Conservation (phyloP, 495 filamentous ascomycete species). For the Friedmanniomyces simplex region DNA sequence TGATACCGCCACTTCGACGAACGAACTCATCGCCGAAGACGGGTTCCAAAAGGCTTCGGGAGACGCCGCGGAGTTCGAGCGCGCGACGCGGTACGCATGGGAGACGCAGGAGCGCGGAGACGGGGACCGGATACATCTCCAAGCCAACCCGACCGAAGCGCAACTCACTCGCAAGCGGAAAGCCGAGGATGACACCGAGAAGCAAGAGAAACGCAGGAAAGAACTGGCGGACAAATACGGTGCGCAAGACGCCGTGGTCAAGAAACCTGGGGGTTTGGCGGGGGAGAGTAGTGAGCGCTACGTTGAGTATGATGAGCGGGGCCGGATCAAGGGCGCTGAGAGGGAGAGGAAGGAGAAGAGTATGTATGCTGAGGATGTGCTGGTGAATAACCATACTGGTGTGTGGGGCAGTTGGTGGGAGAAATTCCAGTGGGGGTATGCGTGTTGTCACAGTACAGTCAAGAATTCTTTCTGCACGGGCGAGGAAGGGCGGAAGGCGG, state of each 20-base stretch:
- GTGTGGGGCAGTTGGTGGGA: slow-evolving; percentile 99
- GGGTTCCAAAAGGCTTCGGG: slow-evolving; percentile 84
- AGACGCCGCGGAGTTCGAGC: slow-evolving; percentile 90
- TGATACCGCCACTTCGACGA: slow-evolving; percentile 71
- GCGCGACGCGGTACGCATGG: slow-evolving; percentile 84
- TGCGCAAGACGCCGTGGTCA: slow-evolving; percentile 49
- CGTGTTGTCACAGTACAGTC: slow-evolving; percentile 83
- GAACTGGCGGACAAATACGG: slow-evolving; percentile 78
- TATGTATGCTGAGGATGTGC: slow-evolving; percentile 82
- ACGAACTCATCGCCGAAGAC: slow-evolving; percentile 85
- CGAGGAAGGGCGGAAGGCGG: slow-evolving; percentile 65
- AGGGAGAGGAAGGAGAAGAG: slow-evolving; percentile 58
- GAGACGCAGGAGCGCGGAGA: slow-evolving; percentile 76
- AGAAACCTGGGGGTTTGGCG: slow-evolving; percentile 51
- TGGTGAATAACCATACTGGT: slow-evolving; percentile 80
- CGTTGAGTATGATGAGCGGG: slow-evolving; percentile 87
- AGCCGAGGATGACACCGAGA: slow-evolving; percentile 55
- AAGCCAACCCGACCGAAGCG: slow-evolving; percentile 92
- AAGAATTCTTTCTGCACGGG: slow-evolving; percentile 98
- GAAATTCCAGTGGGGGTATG: slow-evolving; percentile 93
- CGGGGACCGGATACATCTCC: slow-evolving; percentile 69
- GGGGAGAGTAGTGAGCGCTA: slow-evolving; percentile 78
- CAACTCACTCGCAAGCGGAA: slow-evolving; percentile 74
- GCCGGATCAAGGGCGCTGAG: slow-evolving; percentile 78
- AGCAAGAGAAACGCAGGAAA: slow-evolving; percentile 56